phyloP scores from a whole-genome alignment of 2,329 filamentous ascomycete species.

The Aspergillus sp. region DNA sequence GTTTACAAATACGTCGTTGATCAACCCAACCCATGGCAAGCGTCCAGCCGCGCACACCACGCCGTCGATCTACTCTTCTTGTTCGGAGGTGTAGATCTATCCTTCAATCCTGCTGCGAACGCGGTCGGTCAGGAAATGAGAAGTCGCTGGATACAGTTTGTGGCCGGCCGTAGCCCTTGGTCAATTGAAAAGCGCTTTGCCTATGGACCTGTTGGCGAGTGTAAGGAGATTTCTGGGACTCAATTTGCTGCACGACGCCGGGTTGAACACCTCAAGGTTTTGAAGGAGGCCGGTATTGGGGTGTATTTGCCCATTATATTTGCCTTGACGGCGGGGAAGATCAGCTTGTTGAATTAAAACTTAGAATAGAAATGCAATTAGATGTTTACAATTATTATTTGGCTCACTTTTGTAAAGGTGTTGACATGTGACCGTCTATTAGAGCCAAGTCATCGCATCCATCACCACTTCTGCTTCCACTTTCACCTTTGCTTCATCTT shows the following conservation, averaged over 20 bases:
- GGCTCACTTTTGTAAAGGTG: not conserved
- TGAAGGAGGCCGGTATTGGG: conserved; percentile 29
- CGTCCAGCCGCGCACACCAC: conserved; percentile 48
- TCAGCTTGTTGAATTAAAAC: conserved; percentile 42
- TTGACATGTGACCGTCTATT: not conserved
- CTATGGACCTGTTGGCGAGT: conserved; percentile 43
- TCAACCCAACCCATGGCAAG: conserved; percentile 50
- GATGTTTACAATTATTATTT: too few relatives aligned
- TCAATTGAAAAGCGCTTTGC: conserved; percentile 30
- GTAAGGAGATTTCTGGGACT: conserved; percentile 30
- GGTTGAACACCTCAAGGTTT: conserved; percentile 28
- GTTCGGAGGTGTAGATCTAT: conserved; percentile 43
- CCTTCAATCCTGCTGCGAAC: conserved; percentile 35
- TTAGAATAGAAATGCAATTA: not conserved
- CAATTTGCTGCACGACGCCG: conserved; percentile 37
- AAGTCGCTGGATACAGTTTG: conserved; percentile 42
- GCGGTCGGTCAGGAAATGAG: conserved; percentile 39
- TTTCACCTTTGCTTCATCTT: too few relatives aligned
- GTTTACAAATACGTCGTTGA: conserved; percentile 47
- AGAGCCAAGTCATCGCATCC: too few relatives aligned
- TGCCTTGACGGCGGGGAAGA: conserved; percentile 40
- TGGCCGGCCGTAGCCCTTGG: conserved; percentile 41
- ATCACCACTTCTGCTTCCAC: too few relatives aligned
- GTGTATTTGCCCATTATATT: conserved; percentile 33
- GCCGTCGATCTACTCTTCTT: conserved; percentile 49